phyloP scores from a whole-genome alignment of 176 grass and related monocot species.

The Themeda triandra region DNA sequence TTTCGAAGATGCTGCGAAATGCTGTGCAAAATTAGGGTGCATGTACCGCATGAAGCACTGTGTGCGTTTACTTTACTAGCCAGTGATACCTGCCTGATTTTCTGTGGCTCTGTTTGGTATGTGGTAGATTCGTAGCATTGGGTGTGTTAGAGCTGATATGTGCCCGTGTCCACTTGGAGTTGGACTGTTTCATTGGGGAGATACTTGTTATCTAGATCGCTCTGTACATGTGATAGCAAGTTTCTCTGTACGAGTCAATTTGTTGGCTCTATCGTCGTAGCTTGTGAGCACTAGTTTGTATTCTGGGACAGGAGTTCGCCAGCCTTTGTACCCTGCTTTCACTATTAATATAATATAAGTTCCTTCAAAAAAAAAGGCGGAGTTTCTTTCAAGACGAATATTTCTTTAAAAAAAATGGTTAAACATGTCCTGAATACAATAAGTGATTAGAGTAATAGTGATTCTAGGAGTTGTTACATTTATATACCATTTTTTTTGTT shows the following conservation, averaged over 20 bases:
- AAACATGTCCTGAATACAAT: background rate
- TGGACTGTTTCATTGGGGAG: too few species aligned
- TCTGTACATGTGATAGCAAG: too few species aligned
- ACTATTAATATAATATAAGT: too few species aligned
- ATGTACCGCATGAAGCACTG: background rate
- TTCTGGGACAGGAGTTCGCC: too few species aligned
- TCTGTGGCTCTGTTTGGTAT: background rate
- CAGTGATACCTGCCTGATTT: background rate
- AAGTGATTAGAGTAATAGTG: background rate
- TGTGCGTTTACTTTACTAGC: background rate
- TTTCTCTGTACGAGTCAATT: too few species aligned
- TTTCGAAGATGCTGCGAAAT: background rate
- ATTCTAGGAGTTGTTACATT: background rate
- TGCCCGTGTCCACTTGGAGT: background rate
- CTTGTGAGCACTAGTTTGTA: too few species aligned
- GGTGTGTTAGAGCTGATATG: background rate
- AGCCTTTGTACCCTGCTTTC: too few species aligned
- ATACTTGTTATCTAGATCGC: too few species aligned
- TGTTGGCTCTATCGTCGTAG: too few species aligned
- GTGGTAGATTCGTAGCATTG: background rate
- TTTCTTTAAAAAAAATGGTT: background rate
- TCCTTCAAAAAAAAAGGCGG: too few species aligned
- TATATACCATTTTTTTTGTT: background rate
- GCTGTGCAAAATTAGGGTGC: background rate
- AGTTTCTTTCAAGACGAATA: background rate